These are phyloP conservation scores for Entomortierella chlamydospora DNA, from an alignment of 192 early-diverging fungal genomes.

Conservation along the genomic window DNA sequence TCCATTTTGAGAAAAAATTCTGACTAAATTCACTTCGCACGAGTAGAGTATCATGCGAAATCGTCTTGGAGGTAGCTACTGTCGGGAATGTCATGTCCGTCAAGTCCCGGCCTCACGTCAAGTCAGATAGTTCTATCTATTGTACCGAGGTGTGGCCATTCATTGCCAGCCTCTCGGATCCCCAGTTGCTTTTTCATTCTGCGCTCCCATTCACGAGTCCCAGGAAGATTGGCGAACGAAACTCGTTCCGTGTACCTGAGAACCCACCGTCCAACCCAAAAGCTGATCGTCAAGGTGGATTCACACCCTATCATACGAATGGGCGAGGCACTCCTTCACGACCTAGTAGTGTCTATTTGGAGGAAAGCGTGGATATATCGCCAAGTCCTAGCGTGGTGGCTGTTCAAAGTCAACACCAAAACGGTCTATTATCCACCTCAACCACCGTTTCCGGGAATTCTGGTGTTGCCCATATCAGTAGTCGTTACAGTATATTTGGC, in stretches of 20 bases:
- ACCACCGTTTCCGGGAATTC: slow-evolving; percentile 9
- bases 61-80: slow-evolving; percentile 55
- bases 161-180: slow-evolving; percentile 36
- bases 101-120: slow-evolving; percentile 37
- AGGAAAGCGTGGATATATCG: slow-evolving; percentile 27
- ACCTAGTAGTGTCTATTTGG: slow-evolving; percentile 48
- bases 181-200: slow-evolving; percentile 26
- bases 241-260: slow-evolving; percentile 23
- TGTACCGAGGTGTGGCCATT: slow-evolving; percentile 57
- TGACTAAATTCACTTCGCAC: not conserved
- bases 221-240: slow-evolving; percentile 42
- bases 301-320: slow-evolving; percentile 28
- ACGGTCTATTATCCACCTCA: not conserved
- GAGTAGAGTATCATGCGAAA: slow-evolving; percentile 49
- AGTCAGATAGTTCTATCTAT: slow-evolving; percentile 49
- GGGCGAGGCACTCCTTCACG: slow-evolving; percentile 49
- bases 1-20: too few species aligned
- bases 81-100: slow-evolving; percentile 50
- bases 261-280: not conserved
- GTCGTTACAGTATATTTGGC: slow-evolving; percentile 46
- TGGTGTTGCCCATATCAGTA: not conserved
- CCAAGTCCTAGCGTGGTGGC: not conserved
- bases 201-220: slow-evolving; percentile 42
- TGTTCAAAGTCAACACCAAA: not conserved
- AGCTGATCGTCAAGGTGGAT: slow-evolving; percentile 12